Conservation (phyloP, 2,329 filamentous ascomycete species). For the Colletotrichum karsti region DNA sequence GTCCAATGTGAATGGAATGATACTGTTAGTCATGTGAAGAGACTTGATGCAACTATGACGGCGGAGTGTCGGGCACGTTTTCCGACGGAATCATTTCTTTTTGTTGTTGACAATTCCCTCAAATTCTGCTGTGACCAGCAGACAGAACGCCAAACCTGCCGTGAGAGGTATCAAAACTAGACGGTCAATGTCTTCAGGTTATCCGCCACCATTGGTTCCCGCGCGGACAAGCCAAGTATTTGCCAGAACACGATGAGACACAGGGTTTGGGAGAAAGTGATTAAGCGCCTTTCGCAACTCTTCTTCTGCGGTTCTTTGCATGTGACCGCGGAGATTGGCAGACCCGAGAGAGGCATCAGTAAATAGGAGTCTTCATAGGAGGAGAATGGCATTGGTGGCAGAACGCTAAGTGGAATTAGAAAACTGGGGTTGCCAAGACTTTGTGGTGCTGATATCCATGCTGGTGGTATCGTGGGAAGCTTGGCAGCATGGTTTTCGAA, state of each 20-base stretch:
- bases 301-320: neutral
- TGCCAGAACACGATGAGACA: neutral
- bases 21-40: neutral
- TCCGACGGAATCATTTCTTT: neutral
- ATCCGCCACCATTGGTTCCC: no score
- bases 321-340: neutral
- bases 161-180: no score
- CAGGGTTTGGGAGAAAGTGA: neutral
- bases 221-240: neutral
- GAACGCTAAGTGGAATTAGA: neutral
- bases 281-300: neutral
- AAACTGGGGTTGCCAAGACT: slow-evolving; percentile 5
- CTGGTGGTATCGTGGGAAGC: neutral
- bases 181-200: no score
- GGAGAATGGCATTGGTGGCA: neutral
- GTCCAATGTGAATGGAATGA: neutral
- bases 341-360: neutral
- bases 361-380: neutral
- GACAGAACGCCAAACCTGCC: neutral
- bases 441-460: neutral
- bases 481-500: slow-evolving; percentile 11
- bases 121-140: neutral
- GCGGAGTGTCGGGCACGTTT: neutral
- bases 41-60: neutral
- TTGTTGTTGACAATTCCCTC: neutral